Evolutionary conservation across 2,329 filamentous ascomycete species (phyloP).

Genomic region (Pseudogymnoascus verrucosus): DNA sequence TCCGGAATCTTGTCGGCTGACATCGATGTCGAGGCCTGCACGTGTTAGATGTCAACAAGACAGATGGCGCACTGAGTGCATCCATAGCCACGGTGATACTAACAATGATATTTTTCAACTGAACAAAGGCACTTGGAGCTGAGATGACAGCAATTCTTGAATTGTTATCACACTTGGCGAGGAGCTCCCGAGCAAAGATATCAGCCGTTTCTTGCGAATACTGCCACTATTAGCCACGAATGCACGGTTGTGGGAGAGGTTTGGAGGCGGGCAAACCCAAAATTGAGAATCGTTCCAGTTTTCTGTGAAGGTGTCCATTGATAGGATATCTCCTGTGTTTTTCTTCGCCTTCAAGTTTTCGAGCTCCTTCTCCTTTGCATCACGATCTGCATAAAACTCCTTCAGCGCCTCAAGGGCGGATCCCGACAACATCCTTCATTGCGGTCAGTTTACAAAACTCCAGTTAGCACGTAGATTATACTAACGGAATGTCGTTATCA

Average conservation of each 20-base stretch:
- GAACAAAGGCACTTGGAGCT: slow-evolving; percentile 69
- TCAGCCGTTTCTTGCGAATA: slow-evolving; percentile 66
- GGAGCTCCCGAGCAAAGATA: slow-evolving; percentile 54
- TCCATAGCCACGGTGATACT: slow-evolving; percentile 18
- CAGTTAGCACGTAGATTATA: neutral
- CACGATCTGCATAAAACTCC: slow-evolving; percentile 66
- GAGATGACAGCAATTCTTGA: slow-evolving; percentile 63
- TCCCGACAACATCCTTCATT: slow-evolving; percentile 47
- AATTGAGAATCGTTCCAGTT: slow-evolving; percentile 83
- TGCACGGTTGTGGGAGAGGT: neutral
- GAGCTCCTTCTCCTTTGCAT: slow-evolving; percentile 57
- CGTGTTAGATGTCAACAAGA: slow-evolving; percentile 5
- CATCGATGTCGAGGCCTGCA: slow-evolving; percentile 19
- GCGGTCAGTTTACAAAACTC: neutral
- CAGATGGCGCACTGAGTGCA: neutral
- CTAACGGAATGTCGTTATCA: slow-evolving; percentile 4
- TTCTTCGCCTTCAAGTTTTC: slow-evolving; percentile 53
- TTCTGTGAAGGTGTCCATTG: slow-evolving; percentile 66
- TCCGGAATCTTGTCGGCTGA: slow-evolving; percentile 40
- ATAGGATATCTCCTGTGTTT: slow-evolving; percentile 35
- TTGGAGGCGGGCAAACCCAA: slow-evolving; percentile 49
- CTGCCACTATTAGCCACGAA: slow-evolving; percentile 29
- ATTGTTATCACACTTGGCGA: slow-evolving; percentile 49
- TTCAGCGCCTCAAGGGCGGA: slow-evolving; percentile 61
- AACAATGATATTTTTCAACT: slow-evolving; percentile 63